Base-by-base conservation (phyloP, 2,329 filamentous ascomycete species). In the Gnomoniopsis sp. region DNA sequence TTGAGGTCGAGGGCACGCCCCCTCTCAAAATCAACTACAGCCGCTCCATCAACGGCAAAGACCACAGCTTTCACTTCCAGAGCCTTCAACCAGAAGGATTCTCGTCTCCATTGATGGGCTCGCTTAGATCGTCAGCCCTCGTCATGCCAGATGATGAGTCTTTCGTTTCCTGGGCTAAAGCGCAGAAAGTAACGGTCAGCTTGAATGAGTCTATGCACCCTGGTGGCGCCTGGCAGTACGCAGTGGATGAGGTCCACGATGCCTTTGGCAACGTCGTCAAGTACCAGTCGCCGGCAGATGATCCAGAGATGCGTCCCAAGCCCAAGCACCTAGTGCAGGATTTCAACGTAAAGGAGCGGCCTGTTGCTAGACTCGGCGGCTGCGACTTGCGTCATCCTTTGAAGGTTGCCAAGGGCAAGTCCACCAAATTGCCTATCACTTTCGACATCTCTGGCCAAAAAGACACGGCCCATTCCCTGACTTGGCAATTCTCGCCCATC, bases 1-100 rank as follows among this genome's bases (percentile, higher is more conserved):
- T 99, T 53, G 87, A 93, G 67, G 91, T 97, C 3, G 82, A 89
- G 64, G 95, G 95, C 19, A 96, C 92, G 0, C 91, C 96, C 2
- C 95, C 95, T 3, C 79, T 99, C 64, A 93, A 93, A 70, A 90
- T 99, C 66, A 90, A 91, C 66, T 99, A 99, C 74, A 95, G 91
- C 67, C 88, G 92, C 55, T 88, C 87, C 7, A 87, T 96, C 65
- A 96, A 98, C 66, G 86, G 87, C 62, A 88, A 90, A 63, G 87
- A 96, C 64, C 87, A 88, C 66, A 90, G 90, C 61, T 91, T 93
- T 65, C 91, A 93, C 63, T 93, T 96, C 66, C 93, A 98, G 73
- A 96, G 91, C 68, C 85, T 99, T 48, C 93, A 96, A 66, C 93
- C 95, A 0, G 92, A 97, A 51, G 90, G 90, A 38, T 88, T 93